Percentiles rank a stretch among this genome's conserved stretches.
Evolutionary conservation across 441 rosid species (phyloP).

Genomic region (Corymbia citriodora): DNA sequence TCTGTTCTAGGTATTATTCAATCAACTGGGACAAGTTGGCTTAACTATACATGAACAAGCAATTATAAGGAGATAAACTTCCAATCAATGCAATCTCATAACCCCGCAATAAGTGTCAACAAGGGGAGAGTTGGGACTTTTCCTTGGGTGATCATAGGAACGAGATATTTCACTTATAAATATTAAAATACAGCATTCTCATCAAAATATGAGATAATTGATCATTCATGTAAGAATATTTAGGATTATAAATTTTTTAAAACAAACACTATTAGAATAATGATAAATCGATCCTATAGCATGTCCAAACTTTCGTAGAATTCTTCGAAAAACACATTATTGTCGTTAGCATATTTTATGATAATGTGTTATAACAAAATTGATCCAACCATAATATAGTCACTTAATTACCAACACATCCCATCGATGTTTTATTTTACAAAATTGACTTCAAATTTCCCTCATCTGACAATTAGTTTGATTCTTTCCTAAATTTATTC

Average conservation of each 20-base stretch:
- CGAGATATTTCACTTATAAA: background rate
- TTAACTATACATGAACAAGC: too few relatives aligned
- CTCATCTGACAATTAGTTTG: background rate
- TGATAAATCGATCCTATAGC: background rate
- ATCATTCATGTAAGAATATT: fast-evolving
- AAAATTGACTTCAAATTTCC: background rate
- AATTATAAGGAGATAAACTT: too few relatives aligned
- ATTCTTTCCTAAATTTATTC: background rate
- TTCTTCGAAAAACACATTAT: background rate
- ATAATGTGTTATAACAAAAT: background rate
- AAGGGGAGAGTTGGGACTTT: background rate
- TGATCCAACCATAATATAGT: background rate
- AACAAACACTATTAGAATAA: background rate
- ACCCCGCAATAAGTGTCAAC: background rate
- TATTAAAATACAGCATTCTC: background rate
- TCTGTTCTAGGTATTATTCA: too few relatives aligned
- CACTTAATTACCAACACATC: background rate
- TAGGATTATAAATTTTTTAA: fast-evolving
- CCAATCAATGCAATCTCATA: background rate
- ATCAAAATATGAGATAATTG: background rate
- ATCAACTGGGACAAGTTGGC: too few relatives aligned
- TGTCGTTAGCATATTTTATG: background rate
- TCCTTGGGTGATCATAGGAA: background rate
- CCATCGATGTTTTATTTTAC: background rate
- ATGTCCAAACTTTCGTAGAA: background rate